Base-by-base conservation (phyloP, 2,329 filamentous ascomycete genomes). In the Ascocoryne sarcoides region DNA sequence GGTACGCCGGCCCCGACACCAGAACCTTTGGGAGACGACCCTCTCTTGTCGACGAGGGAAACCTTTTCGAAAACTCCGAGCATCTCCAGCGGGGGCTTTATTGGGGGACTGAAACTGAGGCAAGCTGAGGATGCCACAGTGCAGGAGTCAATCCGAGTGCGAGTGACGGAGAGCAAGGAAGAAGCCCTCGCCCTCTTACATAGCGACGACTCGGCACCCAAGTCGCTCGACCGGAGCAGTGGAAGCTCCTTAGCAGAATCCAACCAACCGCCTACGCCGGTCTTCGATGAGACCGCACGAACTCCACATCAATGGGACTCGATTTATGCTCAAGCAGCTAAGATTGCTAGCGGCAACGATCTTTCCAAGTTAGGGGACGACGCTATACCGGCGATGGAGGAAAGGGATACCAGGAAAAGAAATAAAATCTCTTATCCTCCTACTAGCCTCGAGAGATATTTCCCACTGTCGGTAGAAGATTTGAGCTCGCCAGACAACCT, bases 21-120 rank as follows among this genome's bases (percentile, higher is more conserved):
- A 3, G 42, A 43, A 4, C 35, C 47, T 1, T 26, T 39, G 5
- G 32, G 46, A 36, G 45, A 47, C 28, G 20, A 16, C 14, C 33
- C 28, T 17, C 10, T 12, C 28, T 19, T 42, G 10, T 28, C 47
- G 14, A 30, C 45, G 16, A 39, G 21, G 14, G 32, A 21, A n/a
- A 31, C 39, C 2, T 18, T 38, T 15, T 37, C 37, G 10, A 39
- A 39, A 16, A 30, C 32, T 34, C 20, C 38, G 15, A 21, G 38
- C 9, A 15, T 14, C 10, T 39, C 26, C 2, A 37, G 21, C 33
- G 43, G 39, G 5, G 51, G 48, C 5, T 60, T 60, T 29, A 55
- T 58, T 31, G 57, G 56, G 14, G 57, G 57, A 18, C 30, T 59
- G 8, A 60, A 57, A 37, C 47, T 60, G 2, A 48, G 51, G 32